phyloP scores from a whole-genome alignment of 768 basidiomycete genomes.

The Leucocoprinus sp. region DNA sequence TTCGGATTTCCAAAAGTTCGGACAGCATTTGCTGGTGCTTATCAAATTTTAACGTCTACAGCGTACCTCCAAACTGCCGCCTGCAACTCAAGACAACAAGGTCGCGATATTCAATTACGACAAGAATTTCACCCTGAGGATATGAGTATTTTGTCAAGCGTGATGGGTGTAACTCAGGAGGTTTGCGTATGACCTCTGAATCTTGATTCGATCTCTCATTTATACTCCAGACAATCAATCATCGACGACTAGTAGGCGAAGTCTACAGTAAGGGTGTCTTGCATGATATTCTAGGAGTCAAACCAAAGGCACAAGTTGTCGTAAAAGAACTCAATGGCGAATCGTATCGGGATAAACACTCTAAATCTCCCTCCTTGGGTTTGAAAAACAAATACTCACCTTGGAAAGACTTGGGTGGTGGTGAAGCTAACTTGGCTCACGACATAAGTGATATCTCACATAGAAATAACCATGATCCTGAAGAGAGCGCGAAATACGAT shows the following conservation, averaged over 20 bases:
- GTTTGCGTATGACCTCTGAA: slow-evolving; percentile 27
- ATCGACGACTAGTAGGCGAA: slow-evolving; percentile 61
- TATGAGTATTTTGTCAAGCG: slow-evolving; percentile 69
- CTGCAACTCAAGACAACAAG: slow-evolving; percentile 45
- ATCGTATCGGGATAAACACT: not conserved
- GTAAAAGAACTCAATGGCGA: slow-evolving; percentile 5
- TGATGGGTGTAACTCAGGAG: slow-evolving; percentile 81
- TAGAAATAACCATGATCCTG: slow-evolving; percentile 16
- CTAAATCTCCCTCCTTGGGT: not conserved
- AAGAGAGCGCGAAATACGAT: slow-evolving; percentile 53
- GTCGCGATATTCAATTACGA: slow-evolving; percentile 38
- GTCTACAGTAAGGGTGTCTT: slow-evolving; percentile 52
- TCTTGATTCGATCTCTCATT: not conserved
- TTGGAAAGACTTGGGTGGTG: slow-evolving; percentile 7
- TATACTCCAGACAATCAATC: slow-evolving; percentile 56
- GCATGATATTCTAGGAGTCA: slow-evolving; percentile 50
- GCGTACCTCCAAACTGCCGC: slow-evolving; percentile 60
- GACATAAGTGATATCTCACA: slow-evolving; percentile 1
- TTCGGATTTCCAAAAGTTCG: slow-evolving; percentile 78
- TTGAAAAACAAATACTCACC: slow-evolving; percentile 1
- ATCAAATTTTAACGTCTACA: slow-evolving; percentile 66
- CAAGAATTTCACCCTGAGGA: slow-evolving; percentile 43
- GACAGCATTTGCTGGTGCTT: slow-evolving; percentile 76
- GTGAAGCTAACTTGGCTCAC: slow-evolving; percentile 5
- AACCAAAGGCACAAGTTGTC: slow-evolving; percentile 17